Evolutionary conservation across 192 early-diverging fungal genomes (phyloP), one percentile per base, ranked within the genome.

Genomic region (Rhizophagus prolifer): DNA sequence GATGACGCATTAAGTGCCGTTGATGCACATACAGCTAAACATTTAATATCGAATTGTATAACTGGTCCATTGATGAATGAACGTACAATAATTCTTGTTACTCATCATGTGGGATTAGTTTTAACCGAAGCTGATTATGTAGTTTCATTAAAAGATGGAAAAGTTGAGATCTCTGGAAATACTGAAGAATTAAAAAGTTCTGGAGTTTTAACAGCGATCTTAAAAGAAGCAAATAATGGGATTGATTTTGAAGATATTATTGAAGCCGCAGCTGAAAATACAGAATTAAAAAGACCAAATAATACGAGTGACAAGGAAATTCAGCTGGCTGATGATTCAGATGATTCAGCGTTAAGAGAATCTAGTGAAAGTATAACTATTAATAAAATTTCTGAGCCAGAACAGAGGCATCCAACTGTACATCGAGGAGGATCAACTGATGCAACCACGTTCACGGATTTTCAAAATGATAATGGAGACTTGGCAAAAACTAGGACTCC

Each of bases 1-100:
- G 96, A 97, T 81, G 96, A 96, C 79, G 92, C 91, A 79, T 85
- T 97, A 58, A 93, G 92, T 30, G 98, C 98, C 31, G 97, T 98
- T 1, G 98, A 99, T 79, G 92, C 95, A 6, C 96, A 96, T 68
- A 98, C 96, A 2, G 95, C 92, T 28, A 90, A 91, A 54, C 94
- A 94, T 70, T 85, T 99, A 47, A 90, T 94, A 58, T 85, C 89
- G 3, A 78, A 91, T 65, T 94, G 93, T 72, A 74, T 98, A 76
- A 84, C 87, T 9, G 89, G 89, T 23, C 87, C 86, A 28, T 81
- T 95, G 65, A 86, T 98, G 86, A 78, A 78, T 2, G 87, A 88
- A 28, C 87, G 94, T 12, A 99, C 97, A 0, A 78, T 91, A 3
- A 81, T 99, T 25, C 85, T 99, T 46, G 97, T 97, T 16, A 95